Evolutionary conservation across 768 basidiomycete species (phyloP).

Genomic region (Lyophyllum decastes): DNA sequence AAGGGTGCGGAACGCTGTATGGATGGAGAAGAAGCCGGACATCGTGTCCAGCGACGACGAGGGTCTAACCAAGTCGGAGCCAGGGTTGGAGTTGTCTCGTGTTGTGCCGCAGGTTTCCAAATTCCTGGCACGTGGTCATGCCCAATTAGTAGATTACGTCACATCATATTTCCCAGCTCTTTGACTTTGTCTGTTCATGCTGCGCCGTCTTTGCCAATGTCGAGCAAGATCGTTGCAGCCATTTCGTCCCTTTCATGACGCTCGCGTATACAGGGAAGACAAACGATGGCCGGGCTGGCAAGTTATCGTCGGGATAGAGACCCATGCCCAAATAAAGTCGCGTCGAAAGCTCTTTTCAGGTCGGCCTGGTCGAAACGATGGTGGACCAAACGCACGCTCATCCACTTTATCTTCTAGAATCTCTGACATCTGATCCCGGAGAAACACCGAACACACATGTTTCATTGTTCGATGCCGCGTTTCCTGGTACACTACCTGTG

Average conservation of each 20-base stretch:
- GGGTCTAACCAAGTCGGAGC: background rate
- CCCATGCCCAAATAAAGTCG: slow-evolving; percentile 92
- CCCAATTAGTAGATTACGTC: slow-evolving; percentile 8
- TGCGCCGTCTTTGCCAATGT: slow-evolving; percentile 20
- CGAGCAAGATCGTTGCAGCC: slow-evolving; percentile 17
- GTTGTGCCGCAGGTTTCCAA: slow-evolving; percentile 2
- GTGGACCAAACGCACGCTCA: background rate
- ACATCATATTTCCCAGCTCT: background rate
- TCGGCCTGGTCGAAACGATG: slow-evolving; percentile 15
- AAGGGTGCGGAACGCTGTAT: slow-evolving; percentile 17
- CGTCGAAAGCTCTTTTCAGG: slow-evolving; percentile 86
- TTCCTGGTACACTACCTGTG: slow-evolving; percentile 93
- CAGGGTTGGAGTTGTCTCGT: slow-evolving; percentile 6
- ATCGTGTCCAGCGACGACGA: slow-evolving; percentile 27
- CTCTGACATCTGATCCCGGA: slow-evolving; percentile 39
- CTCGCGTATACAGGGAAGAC: slow-evolving; percentile 35
- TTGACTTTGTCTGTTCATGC: slow-evolving; percentile 17
- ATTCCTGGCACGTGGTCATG: slow-evolving; percentile 13
- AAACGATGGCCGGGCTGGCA: slow-evolving; percentile 83
- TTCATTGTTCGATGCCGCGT: slow-evolving; percentile 81
- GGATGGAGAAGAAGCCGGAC: slow-evolving; percentile 17
- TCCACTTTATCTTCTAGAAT: slow-evolving; percentile 27
- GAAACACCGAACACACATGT: slow-evolving; percentile 74
- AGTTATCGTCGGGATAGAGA: slow-evolving; percentile 91
- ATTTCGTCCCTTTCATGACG: slow-evolving; percentile 31